Evolutionary conservation across 2,329 filamentous ascomycete genomes (phyloP), one percentile per base, ranked within the genome.

Genomic region (Talaromyces piceae): DNA sequence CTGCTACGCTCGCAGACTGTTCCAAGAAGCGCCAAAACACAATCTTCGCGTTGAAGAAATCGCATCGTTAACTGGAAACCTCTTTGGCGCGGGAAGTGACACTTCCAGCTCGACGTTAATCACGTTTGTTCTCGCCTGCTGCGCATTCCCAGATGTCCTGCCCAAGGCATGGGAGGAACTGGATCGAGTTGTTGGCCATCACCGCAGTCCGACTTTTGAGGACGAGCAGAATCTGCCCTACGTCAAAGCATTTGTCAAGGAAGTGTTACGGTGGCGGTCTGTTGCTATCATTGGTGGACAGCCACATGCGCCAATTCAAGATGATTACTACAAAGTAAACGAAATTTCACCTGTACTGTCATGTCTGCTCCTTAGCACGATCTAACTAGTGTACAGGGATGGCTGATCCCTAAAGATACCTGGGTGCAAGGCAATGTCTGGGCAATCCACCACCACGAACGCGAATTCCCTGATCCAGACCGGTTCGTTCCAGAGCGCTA

Each of bases 21-120:
- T 79, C 57, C 62, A 69, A 13, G 75, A 78, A 58, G 61, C 66
- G 13, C 62, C 69, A 1, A 75, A 77, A 55, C 73, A 78, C 60
- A 58, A 67, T 45, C 62, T 79, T n/a, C 61, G 64, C 28, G 59
- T 69, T 16, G 61, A 70, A 39, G 75, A 78, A 58, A 70, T 77
- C 6, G 71, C 74, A 0, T 67, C 68, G 7, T 63, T 78, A 1
- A 72, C 72, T 1, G 75, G 74, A 1, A 77, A 77, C 43, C 55
- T 65, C 11, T 65, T 64, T 41, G 62, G 62, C 5, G 62, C 61
- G 4, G 62, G 62, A 0, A 62, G 59, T 47, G 62, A 64, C 49
- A 64, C 60, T 5, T 61, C 61, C 6, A 63, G 60, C 50, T 62
- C 60, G 22, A 64, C 62, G 4, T 53, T 64, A 8, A 56, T 64